phyloP scores from a whole-genome alignment of 2,329 filamentous ascomycete genomes.

The Cercospora zeae-maydis region DNA sequence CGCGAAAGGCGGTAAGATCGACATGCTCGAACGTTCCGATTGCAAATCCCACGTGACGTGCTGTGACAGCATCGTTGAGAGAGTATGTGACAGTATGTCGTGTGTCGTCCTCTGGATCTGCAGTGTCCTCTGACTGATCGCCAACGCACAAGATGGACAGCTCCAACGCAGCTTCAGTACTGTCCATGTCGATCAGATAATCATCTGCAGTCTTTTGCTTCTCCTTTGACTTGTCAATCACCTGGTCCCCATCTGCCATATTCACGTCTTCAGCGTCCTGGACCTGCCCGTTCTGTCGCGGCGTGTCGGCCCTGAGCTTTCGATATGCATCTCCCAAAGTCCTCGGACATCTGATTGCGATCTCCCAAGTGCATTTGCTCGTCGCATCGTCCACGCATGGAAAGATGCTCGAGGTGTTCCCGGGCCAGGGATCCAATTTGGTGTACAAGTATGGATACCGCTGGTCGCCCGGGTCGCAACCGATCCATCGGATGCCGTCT shows the following conservation, averaged over 20 bases:
- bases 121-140: slow-evolving; percentile 74
- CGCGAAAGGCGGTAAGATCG: slow-evolving; percentile 76
- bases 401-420: slow-evolving; percentile 80
- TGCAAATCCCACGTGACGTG: slow-evolving; percentile 88
- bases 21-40: slow-evolving; percentile 94
- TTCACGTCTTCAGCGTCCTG: slow-evolving; percentile 29
- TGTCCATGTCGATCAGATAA: slow-evolving; percentile 48
- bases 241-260: slow-evolving; percentile 40
- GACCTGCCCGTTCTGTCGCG: slow-evolving; percentile 41
- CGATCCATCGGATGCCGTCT: slow-evolving; percentile 89
- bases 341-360: slow-evolving; percentile 79
- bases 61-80: slow-evolving; percentile 69
- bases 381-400: slow-evolving; percentile 86
- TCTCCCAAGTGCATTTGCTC: slow-evolving; percentile 78
- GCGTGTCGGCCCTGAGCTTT: slow-evolving; percentile 34
- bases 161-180: slow-evolving; percentile 83
- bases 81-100: slow-evolving; percentile 88
- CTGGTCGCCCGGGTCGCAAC: slow-evolving; percentile 71
- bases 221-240: slow-evolving; percentile 10
- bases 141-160: slow-evolving; percentile 90
- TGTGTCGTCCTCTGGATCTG: slow-evolving; percentile 70
- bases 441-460: slow-evolving; percentile 92
- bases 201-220: slow-evolving; percentile 36
- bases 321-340: slow-evolving; percentile 73
- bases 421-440: slow-evolving; percentile 71